phyloP scores from a whole-genome alignment of 2,329 filamentous ascomycete species.

The Colletotrichum abscissum region DNA sequence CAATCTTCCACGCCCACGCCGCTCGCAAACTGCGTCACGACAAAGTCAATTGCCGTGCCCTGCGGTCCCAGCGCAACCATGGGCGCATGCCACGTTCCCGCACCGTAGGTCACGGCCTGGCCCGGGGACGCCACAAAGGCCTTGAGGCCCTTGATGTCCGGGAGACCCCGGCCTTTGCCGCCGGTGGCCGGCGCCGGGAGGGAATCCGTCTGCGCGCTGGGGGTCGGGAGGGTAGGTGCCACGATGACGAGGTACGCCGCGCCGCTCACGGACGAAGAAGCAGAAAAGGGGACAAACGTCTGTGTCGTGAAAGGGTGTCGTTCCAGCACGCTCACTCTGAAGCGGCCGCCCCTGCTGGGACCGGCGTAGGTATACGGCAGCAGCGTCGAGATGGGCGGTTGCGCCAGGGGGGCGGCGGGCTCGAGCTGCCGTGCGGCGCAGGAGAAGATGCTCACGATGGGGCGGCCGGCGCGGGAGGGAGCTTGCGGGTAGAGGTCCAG shows the following conservation, averaged over 20 bases:
- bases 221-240: constrained; percentile 74
- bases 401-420: constrained; percentile 3
- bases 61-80: constrained; percentile 84
- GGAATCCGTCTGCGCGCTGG: constrained; percentile 44
- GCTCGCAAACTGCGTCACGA: constrained; percentile 91
- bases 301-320: constrained; percentile 95
- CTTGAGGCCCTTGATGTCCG: constrained; percentile 75
- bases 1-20: constrained; percentile 87
- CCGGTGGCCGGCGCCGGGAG: constrained; percentile 51
- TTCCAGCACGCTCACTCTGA: constrained; percentile 82
- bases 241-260: constrained; percentile 86
- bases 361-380: constrained; percentile 34
- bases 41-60: constrained; percentile 78
- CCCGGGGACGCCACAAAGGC: constrained; percentile 83
- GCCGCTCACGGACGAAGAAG: constrained; percentile 31
- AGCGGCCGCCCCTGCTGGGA: constrained; percentile 44
- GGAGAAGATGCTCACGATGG: constrained; percentile 89
- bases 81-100: constrained; percentile 95
- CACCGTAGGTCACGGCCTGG: constrained; percentile 91
- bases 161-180: constrained; percentile 66
- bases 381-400: constrained; percentile 31
- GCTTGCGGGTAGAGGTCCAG: constrained; percentile 76
- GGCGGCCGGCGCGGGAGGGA: constrained; percentile 66
- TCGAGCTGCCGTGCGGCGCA: constrained; percentile 74
- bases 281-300: constrained; percentile 84